Evolutionary conservation across 2,329 filamentous ascomycete species (phyloP).

Genomic region (Elsinoe necatrix): DNA sequence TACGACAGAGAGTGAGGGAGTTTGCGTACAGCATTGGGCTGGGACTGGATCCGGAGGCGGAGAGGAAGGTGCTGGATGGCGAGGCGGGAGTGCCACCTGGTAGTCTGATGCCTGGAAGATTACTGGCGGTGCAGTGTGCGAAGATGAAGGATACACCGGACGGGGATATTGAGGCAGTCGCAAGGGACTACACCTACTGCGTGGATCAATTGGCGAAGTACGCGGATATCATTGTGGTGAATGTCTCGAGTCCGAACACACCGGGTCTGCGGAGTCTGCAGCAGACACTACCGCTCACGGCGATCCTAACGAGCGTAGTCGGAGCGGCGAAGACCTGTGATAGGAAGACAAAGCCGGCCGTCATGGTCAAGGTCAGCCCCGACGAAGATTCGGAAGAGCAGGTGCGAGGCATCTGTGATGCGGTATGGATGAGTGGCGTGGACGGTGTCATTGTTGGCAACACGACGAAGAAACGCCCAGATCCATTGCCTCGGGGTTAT

Average conservation of each 20-base stretch:
- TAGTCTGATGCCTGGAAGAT: slow-evolving; percentile 63
- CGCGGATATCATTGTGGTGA: slow-evolving; percentile 94
- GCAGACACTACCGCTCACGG: slow-evolving; percentile 70
- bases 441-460: slow-evolving; percentile 96
- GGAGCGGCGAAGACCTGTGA: slow-evolving; percentile 61
- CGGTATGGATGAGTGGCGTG: slow-evolving; percentile 73
- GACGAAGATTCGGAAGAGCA: slow-evolving; percentile 84
- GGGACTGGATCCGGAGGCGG: slow-evolving; percentile 52
- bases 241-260: slow-evolving; percentile 94
- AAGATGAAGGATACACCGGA: slow-evolving; percentile 95
- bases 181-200: slow-evolving; percentile 76
- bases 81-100: slow-evolving; percentile 70
- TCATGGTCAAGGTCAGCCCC: slow-evolving; percentile 98
- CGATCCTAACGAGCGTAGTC: slow-evolving; percentile 74
- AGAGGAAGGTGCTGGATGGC: slow-evolving; percentile 67
- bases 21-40: slow-evolving; percentile 67
- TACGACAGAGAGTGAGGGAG: slow-evolving; percentile 67
- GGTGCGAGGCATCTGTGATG: slow-evolving; percentile 78
- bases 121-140: slow-evolving; percentile 85
- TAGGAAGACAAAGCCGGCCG: slow-evolving; percentile 63
- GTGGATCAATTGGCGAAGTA: slow-evolving; percentile 75
- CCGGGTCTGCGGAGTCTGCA: slow-evolving; percentile 84
- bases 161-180: slow-evolving; percentile 71
- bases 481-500: slow-evolving; percentile 59
- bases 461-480: slow-evolving; percentile 77